Percentiles rank a stretch among this genome's conserved stretches.
Conservation (phyloP, 345 rosid genomes). For the Gossypium sturtianum region DNA sequence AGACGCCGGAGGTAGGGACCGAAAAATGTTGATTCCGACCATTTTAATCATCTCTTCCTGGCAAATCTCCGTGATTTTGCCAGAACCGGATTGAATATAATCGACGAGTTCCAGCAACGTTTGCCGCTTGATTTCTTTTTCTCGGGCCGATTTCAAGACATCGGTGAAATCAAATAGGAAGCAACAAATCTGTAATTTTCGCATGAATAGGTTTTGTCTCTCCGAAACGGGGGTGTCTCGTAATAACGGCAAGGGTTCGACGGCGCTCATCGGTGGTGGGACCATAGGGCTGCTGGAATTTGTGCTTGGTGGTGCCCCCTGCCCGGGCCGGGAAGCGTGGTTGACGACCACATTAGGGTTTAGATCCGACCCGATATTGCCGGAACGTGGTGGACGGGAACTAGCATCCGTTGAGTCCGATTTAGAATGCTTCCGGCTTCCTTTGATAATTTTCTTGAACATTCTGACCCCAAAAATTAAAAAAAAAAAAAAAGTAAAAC, state of each 20-base stretch:
- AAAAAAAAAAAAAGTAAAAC: conserved; percentile 11
- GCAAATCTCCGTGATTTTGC: conserved; percentile 58
- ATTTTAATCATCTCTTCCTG: conserved; percentile 82
- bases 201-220: conserved; percentile 51
- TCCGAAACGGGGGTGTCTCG: conserved; percentile 60
- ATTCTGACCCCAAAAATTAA: conserved; percentile 19
- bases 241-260: conserved; percentile 65
- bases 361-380: conserved; percentile 37
- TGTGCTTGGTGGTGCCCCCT: conserved; percentile 11
- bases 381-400: conserved; percentile 27
- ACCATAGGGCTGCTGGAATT: conserved; percentile 14
- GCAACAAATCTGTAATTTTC: conserved; percentile 75
- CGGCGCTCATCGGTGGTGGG: conserved; percentile 49
- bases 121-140: conserved; percentile 84
- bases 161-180: conserved; percentile 71
- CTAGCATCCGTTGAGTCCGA: conserved; percentile 47
- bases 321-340: conserved; percentile 51
- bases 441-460: conserved; percentile 85
- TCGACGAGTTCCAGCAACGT: conserved; percentile 72
- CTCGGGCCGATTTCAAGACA: conserved; percentile 44
- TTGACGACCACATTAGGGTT: conserved; percentile 50
- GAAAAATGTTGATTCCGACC: conserved; percentile 58
- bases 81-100: conserved; percentile 69
- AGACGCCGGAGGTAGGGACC: conserved; percentile 69
- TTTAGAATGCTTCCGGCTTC: conserved; percentile 68